Percentiles rank a stretch among this genome's conserved stretches.
Conservation (phyloP, 768 basidiomycete species). For the Xanthoconium stramineum region DNA sequence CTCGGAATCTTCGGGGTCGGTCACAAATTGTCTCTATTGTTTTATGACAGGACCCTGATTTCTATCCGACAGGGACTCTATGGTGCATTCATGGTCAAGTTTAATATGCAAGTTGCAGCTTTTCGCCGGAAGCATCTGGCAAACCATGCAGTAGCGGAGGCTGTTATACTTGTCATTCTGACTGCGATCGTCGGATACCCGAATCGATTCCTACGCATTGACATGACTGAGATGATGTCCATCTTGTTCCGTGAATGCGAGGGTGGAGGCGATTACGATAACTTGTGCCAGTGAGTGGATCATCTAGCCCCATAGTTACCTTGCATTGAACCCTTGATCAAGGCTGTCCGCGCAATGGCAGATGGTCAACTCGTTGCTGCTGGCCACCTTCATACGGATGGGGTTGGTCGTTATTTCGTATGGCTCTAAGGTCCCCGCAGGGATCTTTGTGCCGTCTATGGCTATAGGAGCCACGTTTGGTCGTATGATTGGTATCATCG, state of each 20-base stretch:
- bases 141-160: slow-evolving; percentile 84
- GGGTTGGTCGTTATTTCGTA: slow-evolving; percentile 89
- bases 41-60: slow-evolving; percentile 7
- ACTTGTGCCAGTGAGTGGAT: slow-evolving; percentile 86
- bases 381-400: slow-evolving; percentile 87
- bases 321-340: slow-evolving; percentile 9
- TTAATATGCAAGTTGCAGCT: slow-evolving; percentile 91
- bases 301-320: background rate
- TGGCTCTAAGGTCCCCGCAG: slow-evolving; percentile 94
- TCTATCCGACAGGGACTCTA: slow-evolving; percentile 73
- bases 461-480: slow-evolving; percentile 97
- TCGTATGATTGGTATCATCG: slow-evolving; percentile 93
- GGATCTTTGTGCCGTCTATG: slow-evolving; percentile 99
- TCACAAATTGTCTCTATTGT: slow-evolving; percentile 6
- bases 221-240: slow-evolving; percentile 97
- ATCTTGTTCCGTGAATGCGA: slow-evolving; percentile 96
- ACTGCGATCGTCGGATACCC: slow-evolving; percentile 93
- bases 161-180: slow-evolving; percentile 77
- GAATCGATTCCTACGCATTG: slow-evolving; percentile 91
- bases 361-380: slow-evolving; percentile 87
- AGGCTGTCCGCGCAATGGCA: slow-evolving; percentile 92
- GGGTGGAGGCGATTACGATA: slow-evolving; percentile 85
- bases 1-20: slow-evolving; percentile 93
- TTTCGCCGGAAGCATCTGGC: slow-evolving; percentile 90
- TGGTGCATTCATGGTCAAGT: slow-evolving; percentile 95